Conservation (phyloP, 2,329 filamentous ascomycete species). For the Venturia carpophila region DNA sequence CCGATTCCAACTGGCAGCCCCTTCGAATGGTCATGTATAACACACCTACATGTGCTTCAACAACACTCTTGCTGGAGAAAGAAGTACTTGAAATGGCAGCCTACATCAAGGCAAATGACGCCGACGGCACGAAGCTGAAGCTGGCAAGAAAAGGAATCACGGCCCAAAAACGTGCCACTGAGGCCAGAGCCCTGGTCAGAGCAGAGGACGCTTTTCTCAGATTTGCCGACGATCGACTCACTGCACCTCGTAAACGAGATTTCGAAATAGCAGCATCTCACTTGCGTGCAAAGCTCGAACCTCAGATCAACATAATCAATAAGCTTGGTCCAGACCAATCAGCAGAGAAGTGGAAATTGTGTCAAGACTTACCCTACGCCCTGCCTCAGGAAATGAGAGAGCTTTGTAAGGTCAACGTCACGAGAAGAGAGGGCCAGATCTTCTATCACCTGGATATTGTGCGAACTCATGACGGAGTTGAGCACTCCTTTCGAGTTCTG, state of each 20-base stretch:
- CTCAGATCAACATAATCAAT: background rate
- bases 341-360: background rate
- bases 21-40: conserved; percentile 7
- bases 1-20: background rate
- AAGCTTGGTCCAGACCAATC: background rate
- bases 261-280: background rate
- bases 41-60: background rate
- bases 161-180: background rate
- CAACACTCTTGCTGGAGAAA: conserved; percentile 4
- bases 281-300: background rate
- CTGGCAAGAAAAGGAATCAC: background rate
- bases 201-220: background rate
- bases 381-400: background rate
- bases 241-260: background rate
- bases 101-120: conserved; percentile 10
- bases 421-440: background rate
- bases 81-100: background rate
- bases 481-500: background rate
- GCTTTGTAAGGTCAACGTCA: background rate
- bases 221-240: background rate
- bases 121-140: background rate
- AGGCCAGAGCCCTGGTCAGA: conserved; percentile 1
- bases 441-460: background rate
- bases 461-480: background rate
- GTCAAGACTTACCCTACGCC: background rate